These are phyloP conservation scores for Penicillium paradoxum DNA, from an alignment of 495 filamentous ascomycete genomes.

Conservation along the genomic window DNA sequence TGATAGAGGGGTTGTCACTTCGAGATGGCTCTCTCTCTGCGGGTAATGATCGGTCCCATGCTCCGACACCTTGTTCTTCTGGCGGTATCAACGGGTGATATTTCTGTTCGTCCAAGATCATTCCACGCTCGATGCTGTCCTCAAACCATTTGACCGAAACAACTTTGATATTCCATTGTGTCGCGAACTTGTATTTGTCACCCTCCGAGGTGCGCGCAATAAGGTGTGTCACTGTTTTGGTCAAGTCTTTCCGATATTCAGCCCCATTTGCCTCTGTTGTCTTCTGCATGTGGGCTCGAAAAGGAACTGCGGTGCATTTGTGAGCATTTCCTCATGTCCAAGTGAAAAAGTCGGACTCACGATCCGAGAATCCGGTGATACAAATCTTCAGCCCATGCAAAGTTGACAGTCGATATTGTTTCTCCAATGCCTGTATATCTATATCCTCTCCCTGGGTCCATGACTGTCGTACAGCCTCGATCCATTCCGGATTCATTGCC, in stretches of 20 bases:
- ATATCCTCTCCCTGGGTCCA: conserved; percentile 83
- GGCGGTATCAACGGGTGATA: conserved; percentile 69
- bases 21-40: conserved; percentile 27
- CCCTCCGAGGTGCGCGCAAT: conserved; percentile 74
- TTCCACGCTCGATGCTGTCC: conserved; percentile 83
- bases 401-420: conserved; percentile 53
- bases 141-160: conserved; percentile 81
- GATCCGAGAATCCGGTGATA: conserved; percentile 84
- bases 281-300: conserved; percentile 63
- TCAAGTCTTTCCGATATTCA: conserved; percentile 79
- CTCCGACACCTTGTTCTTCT: conserved; percentile 69
- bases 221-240: conserved; percentile 75
- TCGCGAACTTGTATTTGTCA: conserved; percentile 83
- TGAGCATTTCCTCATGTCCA: conserved; percentile 8
- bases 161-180: conserved; percentile 68
- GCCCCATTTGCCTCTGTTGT: conserved; percentile 65
- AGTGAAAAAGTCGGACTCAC: conserved; percentile 43
- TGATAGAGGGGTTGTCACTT: conserved; percentile 3
- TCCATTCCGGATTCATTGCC: conserved; percentile 73
- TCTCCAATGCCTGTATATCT: conserved; percentile 63
- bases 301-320: conserved; percentile 44
- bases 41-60: conserved; percentile 58
- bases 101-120: conserved; percentile 79
- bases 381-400: conserved; percentile 69
- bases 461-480: conserved; percentile 71